Percentiles rank a stretch among this genome's conserved stretches.
These are phyloP conservation scores for Lentinula lateritia DNA, from an alignment of 768 basidiomycete genomes.

Conservation along the genomic window DNA sequence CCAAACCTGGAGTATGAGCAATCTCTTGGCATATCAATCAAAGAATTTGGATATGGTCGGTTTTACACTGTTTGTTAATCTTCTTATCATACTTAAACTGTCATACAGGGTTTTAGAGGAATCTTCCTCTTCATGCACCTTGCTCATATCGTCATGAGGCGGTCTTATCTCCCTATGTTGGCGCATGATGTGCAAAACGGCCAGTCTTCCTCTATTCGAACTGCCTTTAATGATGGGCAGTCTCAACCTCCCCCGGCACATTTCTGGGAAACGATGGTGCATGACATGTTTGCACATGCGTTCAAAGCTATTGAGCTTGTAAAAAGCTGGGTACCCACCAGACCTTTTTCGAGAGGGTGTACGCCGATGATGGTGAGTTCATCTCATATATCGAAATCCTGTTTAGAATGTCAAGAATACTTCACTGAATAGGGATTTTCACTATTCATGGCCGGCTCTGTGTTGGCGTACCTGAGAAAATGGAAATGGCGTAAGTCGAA, in stretches of 20 bases:
- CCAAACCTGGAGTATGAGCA: slow-evolving; percentile 10
- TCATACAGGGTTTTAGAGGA: slow-evolving; percentile 5
- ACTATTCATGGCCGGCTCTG: slow-evolving; percentile 10
- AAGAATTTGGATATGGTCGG: slow-evolving; percentile 9
- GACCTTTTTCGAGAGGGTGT: slow-evolving; percentile 12
- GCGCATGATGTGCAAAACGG: slow-evolving; percentile 4
- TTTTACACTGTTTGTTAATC: neutral
- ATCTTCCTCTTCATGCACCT: slow-evolving; percentile 10
- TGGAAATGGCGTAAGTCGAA: slow-evolving; percentile 10
- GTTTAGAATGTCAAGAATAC: neutral
- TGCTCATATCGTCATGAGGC: slow-evolving; percentile 9
- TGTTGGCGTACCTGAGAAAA: slow-evolving; percentile 7
- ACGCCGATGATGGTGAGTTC: slow-evolving; percentile 19
- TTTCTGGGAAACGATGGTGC: slow-evolving; percentile 11
- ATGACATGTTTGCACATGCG: slow-evolving; percentile 10
- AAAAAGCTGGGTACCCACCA: slow-evolving; percentile 9
- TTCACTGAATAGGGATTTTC: slow-evolving; percentile 7
- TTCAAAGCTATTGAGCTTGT: slow-evolving; percentile 10
- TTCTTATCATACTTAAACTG: too few relatives aligned
- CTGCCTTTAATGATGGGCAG: neutral
- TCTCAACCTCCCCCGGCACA: slow-evolving; percentile 1
- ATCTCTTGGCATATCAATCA: slow-evolving; percentile 10
- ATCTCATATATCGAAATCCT: neutral
- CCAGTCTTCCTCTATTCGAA: neutral
- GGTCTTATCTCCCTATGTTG: slow-evolving; percentile 10